These are phyloP conservation scores for Oryza rufipogon DNA, from an alignment of 176 grass and related monocot species.

Conservation along the genomic window DNA sequence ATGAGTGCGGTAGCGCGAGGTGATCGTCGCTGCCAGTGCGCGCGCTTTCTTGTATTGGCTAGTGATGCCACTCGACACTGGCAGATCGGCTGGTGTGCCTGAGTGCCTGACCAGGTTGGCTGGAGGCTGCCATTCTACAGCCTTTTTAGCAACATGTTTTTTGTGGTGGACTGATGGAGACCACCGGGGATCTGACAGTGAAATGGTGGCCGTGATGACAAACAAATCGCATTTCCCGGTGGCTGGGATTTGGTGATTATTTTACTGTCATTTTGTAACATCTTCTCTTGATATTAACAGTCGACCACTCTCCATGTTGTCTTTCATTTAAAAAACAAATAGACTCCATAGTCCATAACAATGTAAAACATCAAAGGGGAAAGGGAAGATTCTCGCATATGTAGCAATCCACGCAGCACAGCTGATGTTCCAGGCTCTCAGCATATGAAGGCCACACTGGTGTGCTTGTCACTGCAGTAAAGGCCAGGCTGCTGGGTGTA, in stretches of 20 bases:
- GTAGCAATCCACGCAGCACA: background rate
- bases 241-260: too few relatives aligned
- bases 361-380: background rate
- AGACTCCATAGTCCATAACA: background rate
- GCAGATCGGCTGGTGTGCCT: too few relatives aligned
- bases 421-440: slow-evolving; percentile 27
- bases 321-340: background rate
- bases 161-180: background rate
- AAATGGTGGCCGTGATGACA: too few relatives aligned
- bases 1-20: background rate
- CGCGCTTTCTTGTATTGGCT: background rate
- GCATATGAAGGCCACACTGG: slow-evolving; percentile 63
- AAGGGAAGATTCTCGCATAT: background rate
- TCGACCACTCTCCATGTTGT: background rate
- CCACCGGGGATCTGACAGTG: background rate
- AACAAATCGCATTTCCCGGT: too few relatives aligned
- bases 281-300: background rate
- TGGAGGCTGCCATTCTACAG: too few relatives aligned
- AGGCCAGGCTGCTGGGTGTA: slow-evolving; percentile 73
- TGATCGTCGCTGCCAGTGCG: background rate
- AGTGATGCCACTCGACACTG: background rate
- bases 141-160: background rate
- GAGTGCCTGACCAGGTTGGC: too few relatives aligned
- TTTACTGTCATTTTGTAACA: too few relatives aligned
- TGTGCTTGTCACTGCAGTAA: slow-evolving; percentile 77